A percentile compares a stretch with the other conserved stretches of the same genome.
phyloP scores from a whole-genome alignment of 495 filamentous ascomycete species.

The Neurospora sp. region DNA sequence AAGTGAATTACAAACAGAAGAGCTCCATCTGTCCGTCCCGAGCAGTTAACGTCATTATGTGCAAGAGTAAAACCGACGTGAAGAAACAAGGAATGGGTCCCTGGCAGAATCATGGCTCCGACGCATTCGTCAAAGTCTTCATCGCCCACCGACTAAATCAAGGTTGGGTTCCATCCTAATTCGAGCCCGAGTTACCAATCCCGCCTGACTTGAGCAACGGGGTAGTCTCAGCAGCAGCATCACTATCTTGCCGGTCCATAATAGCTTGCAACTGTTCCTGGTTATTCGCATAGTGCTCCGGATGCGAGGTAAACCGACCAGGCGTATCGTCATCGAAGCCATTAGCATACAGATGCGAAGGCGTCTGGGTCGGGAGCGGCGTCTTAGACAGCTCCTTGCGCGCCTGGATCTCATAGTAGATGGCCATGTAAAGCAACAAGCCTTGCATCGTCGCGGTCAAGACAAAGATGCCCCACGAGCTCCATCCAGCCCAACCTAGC shows the following conservation, averaged over 20 bases:
- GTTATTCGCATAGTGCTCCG: slow-evolving; percentile 28
- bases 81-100: background rate
- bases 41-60: background rate
- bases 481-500: slow-evolving; percentile 79
- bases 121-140: background rate
- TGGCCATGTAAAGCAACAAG: slow-evolving; percentile 65
- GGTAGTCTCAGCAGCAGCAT: slow-evolving; percentile 31
- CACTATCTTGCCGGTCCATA: slow-evolving; percentile 31
- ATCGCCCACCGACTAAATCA: background rate
- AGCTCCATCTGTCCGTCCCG: background rate
- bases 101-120: background rate
- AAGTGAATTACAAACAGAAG: background rate
- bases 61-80: background rate
- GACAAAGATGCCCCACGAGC: slow-evolving; percentile 82
- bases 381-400: slow-evolving; percentile 7
- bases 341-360: slow-evolving; percentile 18
- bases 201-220: slow-evolving; percentile 32
- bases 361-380: slow-evolving; percentile 5
- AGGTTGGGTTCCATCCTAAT: slow-evolving; percentile 6
- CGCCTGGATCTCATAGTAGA: slow-evolving; percentile 55
- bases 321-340: slow-evolving; percentile 23
- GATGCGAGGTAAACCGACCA: slow-evolving; percentile 28
- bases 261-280: slow-evolving; percentile 31
- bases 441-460: slow-evolving; percentile 83
- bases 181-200: slow-evolving; percentile 19